Conservation (phyloP, 176 grass and related monocot genomes). For the Pontederia paniculata region DNA sequence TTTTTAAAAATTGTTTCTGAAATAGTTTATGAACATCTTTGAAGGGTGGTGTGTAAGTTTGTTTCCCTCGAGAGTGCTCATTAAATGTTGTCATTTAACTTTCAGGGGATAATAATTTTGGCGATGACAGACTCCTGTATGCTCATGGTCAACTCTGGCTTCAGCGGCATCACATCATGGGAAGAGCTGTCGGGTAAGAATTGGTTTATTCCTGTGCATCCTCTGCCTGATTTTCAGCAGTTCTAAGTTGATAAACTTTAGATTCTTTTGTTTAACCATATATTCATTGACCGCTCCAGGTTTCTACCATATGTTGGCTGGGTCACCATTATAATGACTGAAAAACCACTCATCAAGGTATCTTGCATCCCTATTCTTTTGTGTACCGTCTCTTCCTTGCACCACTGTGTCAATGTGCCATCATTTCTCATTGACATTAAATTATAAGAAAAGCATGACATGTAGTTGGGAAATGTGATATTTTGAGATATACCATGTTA, state of each 20-base stretch:
- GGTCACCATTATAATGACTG: conserved; percentile 74
- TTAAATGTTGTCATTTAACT: conserved; percentile 5
- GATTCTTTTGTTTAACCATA: conserved; percentile 9
- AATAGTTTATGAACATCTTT: too few relatives aligned
- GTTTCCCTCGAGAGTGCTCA: too few relatives aligned
- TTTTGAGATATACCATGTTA: too few relatives aligned
- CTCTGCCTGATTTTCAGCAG: background rate
- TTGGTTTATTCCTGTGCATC: background rate
- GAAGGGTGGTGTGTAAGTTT: too few relatives aligned
- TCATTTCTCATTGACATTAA: background rate
- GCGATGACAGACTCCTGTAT: conserved; percentile 49
- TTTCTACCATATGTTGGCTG: conserved; percentile 70
- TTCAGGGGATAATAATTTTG: conserved; percentile 60
- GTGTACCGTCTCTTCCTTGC: background rate
- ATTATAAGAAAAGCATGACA: too few relatives aligned
- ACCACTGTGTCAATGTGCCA: background rate
- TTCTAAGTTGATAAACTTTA: conserved; percentile 6
- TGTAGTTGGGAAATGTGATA: too few relatives aligned
- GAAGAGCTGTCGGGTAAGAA: conserved; percentile 57
- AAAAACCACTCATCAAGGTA: conserved; percentile 75
- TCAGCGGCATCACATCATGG: conserved; percentile 72
- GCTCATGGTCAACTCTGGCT: conserved; percentile 67
- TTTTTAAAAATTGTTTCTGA: too few relatives aligned
- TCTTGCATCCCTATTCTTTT: background rate
- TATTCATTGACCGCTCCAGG: conserved; percentile 18